Evolutionary conservation across 2,329 filamentous ascomycete genomes (phyloP), one percentile per base, ranked within the genome.

Genomic region (Trichoderma afroharzianum): DNA sequence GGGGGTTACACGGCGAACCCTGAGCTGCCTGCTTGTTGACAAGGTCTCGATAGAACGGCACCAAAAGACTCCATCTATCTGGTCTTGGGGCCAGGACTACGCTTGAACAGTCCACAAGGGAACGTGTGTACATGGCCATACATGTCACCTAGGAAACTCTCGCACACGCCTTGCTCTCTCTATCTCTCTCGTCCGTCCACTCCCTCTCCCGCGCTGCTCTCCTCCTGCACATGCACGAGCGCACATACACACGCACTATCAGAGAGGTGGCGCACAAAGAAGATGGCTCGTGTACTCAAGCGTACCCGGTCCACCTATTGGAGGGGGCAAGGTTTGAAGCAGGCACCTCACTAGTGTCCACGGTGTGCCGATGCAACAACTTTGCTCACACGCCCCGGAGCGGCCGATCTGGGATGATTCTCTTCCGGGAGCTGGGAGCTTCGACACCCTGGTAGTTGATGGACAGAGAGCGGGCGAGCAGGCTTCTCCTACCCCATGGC

Each of bases 161-260:
- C 68, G 59, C 68, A 62, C 66, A 72, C 61, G 36, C 59, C 72
- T 57, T 30, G 24, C 33, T 24, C 11, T 39, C 6, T 57, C 50
- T n/a, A 11, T 15, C 26, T 26, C 32, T 33, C n/a, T 33, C 39
- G 12, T 57, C 33, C 39, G 12, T 57, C 33, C 59, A 43, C 33
- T 63, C 32, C 58, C 32, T 30, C 50, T 58, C 63, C 32, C 21
- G 24, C 53, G 8, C 53, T 47, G 36, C 18, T 67, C 63, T 67
- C 61, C 68, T 63, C 32, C 66, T 73, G 74, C 68, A 74, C 72
- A 67, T 59, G 53, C 69, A 75, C 72, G 57, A 55, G 53, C 67
- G 72, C 59, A 47, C 71, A 75, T 70, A 66, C 68, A 71, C 66
- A 71, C 66, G 61, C 64, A 72, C 63, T 62, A 70, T 67, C 28